Evolutionary conservation across 2,329 filamentous ascomycete genomes (phyloP).

Genomic region (Xylariaceae sp.): DNA sequence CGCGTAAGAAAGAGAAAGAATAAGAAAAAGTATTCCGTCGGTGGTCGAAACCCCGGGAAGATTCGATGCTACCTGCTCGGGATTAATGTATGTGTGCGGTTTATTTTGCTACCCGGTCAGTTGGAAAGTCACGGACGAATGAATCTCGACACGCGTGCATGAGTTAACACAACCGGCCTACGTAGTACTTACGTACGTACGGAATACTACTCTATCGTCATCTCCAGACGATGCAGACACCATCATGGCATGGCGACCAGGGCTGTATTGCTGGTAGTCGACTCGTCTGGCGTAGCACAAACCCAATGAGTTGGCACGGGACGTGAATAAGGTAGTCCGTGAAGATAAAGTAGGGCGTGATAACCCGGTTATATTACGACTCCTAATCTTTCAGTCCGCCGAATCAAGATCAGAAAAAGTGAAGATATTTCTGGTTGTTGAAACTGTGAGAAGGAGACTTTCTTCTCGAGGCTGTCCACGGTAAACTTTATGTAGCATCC

Average conservation of each 20-base stretch:
- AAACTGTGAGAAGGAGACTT: no score
- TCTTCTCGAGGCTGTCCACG: no score
- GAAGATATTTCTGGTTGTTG: no score
- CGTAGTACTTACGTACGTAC: neutral
- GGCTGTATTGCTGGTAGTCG: no score
- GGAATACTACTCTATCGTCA: neutral
- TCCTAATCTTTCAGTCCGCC: no score
- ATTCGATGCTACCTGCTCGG: neutral
- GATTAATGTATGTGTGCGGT: neutral
- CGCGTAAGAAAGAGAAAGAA: neutral
- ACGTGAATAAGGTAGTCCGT: no score
- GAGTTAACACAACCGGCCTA: neutral
- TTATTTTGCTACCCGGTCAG: neutral
- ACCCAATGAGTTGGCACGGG: no score
- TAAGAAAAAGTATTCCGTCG: neutral
- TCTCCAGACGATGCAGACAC: neutral
- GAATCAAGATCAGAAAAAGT: no score
- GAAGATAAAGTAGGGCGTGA: no score
- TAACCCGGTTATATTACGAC: no score
- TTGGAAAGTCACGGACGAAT: neutral
- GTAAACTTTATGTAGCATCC: no score
- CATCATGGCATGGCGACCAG: neutral
- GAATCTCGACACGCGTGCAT: neutral
- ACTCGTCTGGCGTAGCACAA: no score
- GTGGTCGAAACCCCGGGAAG: neutral